A percentile compares a stretch with the other conserved stretches of the same genome.
phyloP scores from a whole-genome alignment of 257 asterid genomes.

The Nemophila menziesii region DNA sequence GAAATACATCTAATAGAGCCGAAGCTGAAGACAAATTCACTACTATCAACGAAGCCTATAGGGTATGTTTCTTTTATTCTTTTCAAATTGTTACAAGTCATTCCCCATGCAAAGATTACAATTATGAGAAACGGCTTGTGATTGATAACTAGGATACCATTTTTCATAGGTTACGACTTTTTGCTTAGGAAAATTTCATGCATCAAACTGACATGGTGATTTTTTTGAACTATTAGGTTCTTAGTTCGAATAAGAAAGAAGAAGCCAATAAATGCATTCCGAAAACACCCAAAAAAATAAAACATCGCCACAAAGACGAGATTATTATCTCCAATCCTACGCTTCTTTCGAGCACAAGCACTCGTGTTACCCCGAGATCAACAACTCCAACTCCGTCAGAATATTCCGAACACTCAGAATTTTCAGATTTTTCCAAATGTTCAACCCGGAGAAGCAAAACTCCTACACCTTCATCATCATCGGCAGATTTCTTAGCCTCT shows the following conservation, averaged over 20 bases:
- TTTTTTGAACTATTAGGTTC: conserved; percentile 28
- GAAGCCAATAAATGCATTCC: conserved; percentile 27
- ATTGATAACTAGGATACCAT: no score
- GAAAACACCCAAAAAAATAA: conserved; percentile 24
- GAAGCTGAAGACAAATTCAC: conserved; percentile 54
- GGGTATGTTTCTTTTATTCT: conserved; percentile 24
- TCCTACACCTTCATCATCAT: conserved; percentile 12
- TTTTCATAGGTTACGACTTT: no score
- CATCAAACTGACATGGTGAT: not conserved
- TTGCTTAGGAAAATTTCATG: not conserved
- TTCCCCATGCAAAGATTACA: not conserved
- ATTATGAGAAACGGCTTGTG: no score
- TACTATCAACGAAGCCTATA: conserved; percentile 77
- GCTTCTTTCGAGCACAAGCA: conserved; percentile 56
- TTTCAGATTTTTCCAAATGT: conserved; percentile 7
- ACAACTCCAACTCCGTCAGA: conserved; percentile 15
- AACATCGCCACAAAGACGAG: conserved; percentile 15
- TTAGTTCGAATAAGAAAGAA: conserved; percentile 55
- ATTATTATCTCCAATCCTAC: conserved; percentile 52
- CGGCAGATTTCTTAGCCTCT: conserved; percentile 17
- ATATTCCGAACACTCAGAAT: conserved; percentile 13
- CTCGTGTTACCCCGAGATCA: conserved; percentile 24
- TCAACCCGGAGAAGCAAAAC: conserved; percentile 19
- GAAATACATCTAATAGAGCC: conserved; percentile 43
- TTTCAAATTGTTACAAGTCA: not conserved